Conservation (phyloP, 192 early-diverging fungal genomes). For the Umbelopsis ramanniana region DNA sequence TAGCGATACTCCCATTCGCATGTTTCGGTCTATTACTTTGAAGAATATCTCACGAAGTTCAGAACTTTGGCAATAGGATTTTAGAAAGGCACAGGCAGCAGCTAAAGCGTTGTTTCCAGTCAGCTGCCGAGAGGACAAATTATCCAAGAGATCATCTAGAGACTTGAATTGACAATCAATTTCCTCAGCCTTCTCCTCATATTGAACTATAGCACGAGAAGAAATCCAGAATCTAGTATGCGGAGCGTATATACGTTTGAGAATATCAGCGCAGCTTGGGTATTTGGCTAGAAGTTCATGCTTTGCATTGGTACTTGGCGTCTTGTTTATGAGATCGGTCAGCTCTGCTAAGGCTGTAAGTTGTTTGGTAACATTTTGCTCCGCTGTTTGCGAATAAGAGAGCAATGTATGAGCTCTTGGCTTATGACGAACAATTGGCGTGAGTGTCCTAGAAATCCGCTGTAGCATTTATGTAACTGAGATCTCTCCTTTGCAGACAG, state of each 20-base stretch:
- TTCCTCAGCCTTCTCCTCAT: constrained; percentile 14
- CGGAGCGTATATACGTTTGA: constrained; percentile 39
- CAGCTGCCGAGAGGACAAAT: constrained; percentile 28
- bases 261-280: constrained; percentile 15
- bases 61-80: constrained; percentile 17
- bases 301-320: constrained; percentile 28
- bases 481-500: background rate
- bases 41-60: constrained; percentile 32
- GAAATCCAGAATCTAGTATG: constrained; percentile 18
- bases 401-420: background rate
- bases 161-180: background rate
- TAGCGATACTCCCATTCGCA: constrained; percentile 39
- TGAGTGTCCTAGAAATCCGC: background rate
- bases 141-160: constrained; percentile 23
- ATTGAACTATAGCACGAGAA: constrained; percentile 13
- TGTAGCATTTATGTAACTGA: background rate
- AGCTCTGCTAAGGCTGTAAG: constrained; percentile 3
- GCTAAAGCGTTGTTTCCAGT: constrained; percentile 29
- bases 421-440: background rate
- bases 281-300: constrained; percentile 20
- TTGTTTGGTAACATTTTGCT: background rate
- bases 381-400: background rate
- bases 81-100: constrained; percentile 20
- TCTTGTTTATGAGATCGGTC: constrained; percentile 26
- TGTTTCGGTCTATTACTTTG: constrained; percentile 38